Conservation (phyloP, 371 early-diverging fungal species). For the Mortierella sp. region DNA sequence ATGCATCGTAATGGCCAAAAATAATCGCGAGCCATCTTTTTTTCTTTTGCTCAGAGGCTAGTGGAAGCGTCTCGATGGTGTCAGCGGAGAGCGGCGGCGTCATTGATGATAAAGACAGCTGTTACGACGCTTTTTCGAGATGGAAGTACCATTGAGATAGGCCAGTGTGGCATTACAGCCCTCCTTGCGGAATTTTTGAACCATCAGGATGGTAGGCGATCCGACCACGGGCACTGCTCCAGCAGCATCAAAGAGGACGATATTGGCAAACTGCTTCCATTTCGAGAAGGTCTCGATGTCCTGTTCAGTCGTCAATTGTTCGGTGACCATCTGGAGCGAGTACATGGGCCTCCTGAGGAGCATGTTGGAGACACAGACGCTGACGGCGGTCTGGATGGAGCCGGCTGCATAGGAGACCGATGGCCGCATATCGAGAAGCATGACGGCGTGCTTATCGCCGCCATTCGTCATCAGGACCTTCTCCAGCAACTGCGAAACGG, state of each 20-base stretch:
- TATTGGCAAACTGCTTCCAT: conserved; percentile 63
- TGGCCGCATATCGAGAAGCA: conserved; percentile 70
- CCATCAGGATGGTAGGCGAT: conserved; percentile 61
- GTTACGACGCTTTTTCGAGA: background rate
- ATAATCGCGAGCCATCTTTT: conserved; percentile 3
- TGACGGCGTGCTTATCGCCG: conserved; percentile 31
- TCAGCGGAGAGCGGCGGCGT: conserved; percentile 2
- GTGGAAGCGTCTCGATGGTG: background rate
- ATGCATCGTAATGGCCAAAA: background rate
- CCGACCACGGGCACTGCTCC: conserved; percentile 60
- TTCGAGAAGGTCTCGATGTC: conserved; percentile 59
- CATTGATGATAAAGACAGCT: background rate
- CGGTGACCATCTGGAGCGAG: conserved; percentile 67
- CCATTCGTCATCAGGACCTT: conserved; percentile 14
- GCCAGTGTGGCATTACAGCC: conserved; percentile 61
- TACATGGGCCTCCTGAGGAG: conserved; percentile 68
- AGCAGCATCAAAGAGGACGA: conserved; percentile 70
- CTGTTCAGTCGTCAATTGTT: conserved; percentile 65
- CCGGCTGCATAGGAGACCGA: conserved; percentile 66
- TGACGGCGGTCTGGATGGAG: conserved; percentile 64
- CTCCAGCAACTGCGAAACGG: conserved; percentile 31
- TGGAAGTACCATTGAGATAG: conserved; percentile 63
- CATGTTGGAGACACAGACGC: conserved; percentile 70
- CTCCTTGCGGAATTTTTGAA: conserved; percentile 59
- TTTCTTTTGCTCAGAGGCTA: conserved; percentile 5